Conservation (phyloP, 768 basidiomycete species). For the Butyriboletus loyo region DNA sequence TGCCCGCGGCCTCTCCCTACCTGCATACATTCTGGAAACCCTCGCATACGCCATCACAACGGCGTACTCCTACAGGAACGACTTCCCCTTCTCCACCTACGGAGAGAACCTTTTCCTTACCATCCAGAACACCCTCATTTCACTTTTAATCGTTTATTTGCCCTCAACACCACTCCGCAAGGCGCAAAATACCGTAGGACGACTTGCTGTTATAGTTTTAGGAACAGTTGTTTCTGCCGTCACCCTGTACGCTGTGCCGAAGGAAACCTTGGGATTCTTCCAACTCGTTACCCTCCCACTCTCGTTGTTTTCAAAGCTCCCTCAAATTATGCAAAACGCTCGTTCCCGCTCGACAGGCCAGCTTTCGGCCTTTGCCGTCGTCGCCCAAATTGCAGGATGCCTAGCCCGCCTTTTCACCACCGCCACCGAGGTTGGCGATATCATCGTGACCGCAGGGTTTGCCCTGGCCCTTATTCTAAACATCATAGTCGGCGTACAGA, state of each 20-base stretch:
- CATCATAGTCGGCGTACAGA: conserved; percentile 75
- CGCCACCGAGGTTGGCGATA: conserved; percentile 82
- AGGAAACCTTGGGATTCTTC: conserved; percentile 56
- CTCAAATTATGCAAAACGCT: conserved; percentile 86
- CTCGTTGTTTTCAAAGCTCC: conserved; percentile 88
- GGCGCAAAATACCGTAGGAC: conserved; percentile 27
- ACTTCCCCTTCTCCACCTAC: conserved; percentile 95
- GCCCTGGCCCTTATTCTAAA: conserved; percentile 81
- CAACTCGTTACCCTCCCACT: conserved; percentile 89
- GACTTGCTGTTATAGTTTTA: conserved; percentile 31
- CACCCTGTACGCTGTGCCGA: conserved; percentile 48
- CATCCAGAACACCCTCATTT: conserved; percentile 84
- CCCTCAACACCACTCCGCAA: conserved; percentile 33
- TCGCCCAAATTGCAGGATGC: conserved; percentile 85
- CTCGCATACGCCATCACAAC: conserved; percentile 86
- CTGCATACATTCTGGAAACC: conserved; percentile 89
- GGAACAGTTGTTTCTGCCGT: conserved; percentile 35
- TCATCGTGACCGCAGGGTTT: conserved; percentile 79
- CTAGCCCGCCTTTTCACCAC: conserved; percentile 93
- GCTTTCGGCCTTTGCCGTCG: conserved; percentile 88
- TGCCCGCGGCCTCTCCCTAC: conserved; percentile 82
- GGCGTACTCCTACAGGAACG: conserved; percentile 79
- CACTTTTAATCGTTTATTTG: conserved; percentile 79
- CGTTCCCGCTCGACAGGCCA: conserved; percentile 82
- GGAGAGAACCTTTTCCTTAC: conserved; percentile 96